Evolutionary conservation across 495 filamentous ascomycete genomes (phyloP).

Genomic region (Aspergillus coremiiformis): DNA sequence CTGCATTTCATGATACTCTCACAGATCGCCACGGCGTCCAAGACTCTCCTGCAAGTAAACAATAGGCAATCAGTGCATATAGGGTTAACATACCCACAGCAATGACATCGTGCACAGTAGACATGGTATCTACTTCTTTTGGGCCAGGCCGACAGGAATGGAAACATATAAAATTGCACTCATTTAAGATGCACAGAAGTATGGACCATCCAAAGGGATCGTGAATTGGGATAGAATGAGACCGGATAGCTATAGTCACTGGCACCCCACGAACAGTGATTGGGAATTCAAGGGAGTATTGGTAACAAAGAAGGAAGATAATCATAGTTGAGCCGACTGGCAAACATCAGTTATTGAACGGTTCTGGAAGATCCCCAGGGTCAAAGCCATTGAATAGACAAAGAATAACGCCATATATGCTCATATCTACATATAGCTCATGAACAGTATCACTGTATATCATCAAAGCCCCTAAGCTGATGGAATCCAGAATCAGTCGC

Average conservation of each 20-base stretch:
- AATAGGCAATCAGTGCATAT: not conserved
- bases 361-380: conserved; percentile 6
- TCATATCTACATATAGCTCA: conserved; percentile 43
- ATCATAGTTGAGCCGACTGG: conserved; percentile 2
- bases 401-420: conserved; percentile 38
- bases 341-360: conserved; percentile 14
- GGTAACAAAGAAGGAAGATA: not conserved
- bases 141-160: not conserved
- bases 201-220: not conserved
- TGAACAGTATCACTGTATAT: conserved; percentile 30
- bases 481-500: conserved; percentile 18
- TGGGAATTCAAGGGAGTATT: not conserved
- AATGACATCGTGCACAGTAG: too few species aligned
- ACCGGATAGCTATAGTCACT: not conserved
- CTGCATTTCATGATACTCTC: not conserved
- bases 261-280: not conserved
- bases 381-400: conserved; percentile 19
- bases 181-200: not conserved
- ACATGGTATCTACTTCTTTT: not conserved
- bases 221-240: not conserved
- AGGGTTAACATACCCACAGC: not conserved
- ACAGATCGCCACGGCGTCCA: not conserved
- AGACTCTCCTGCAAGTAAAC: not conserved
- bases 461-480: conserved; percentile 31
- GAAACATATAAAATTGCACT: not conserved